Base-by-base conservation (phyloP, 2,329 filamentous ascomycete species). In the Aphanocladium album region DNA sequence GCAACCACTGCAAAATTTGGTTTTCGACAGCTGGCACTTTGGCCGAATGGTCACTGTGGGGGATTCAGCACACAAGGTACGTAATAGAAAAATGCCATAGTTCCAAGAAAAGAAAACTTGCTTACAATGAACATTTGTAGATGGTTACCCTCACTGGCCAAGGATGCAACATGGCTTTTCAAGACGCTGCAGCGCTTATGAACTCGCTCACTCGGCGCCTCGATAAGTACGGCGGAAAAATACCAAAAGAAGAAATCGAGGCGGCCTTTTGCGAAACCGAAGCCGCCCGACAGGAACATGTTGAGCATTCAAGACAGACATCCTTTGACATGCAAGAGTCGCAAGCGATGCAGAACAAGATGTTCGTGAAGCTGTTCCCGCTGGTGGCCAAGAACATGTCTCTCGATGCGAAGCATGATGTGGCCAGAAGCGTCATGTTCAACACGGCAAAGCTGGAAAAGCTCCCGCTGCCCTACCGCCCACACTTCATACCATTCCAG, bases 21-120 rank as follows among this genome's bases (percentile, higher is more conserved):
- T 76, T 1, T 70, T 75, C 19, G 62, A 71, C 12, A 68, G 70
- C 37, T 79, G 76, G 73, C 69, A 74, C 55, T 76, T 70, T 47
- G 68, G 71, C 14, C 66, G 77, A 14, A 71, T 76, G 4, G 68
- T 78, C 2, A 66, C 71, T 1, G 69, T 79, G 6, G 77, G 76
- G 0, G 77, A 79, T 63, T 69, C 76, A 1, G 74, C 71, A 8
- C 76, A 79, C 62, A 79, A 78, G 69, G 73, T 47, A 56, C 17
- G 27, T 2, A 14, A 14, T 8, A 17, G n/a, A 43, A 43, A 43
- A n/a, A 19, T n/a, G 14, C 16, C 39, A n/a, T n/a, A n/a, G 16
- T 19, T 43, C 17, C 39, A n/a, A 17, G 16, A 19, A 43, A 43
- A 19, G 39, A 43, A 43, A 43, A 43, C 16, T 52, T 52, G 16